Conservation (phyloP, 1,284 basidiomycete genomes). For the Testicularia cyperi region DNA sequence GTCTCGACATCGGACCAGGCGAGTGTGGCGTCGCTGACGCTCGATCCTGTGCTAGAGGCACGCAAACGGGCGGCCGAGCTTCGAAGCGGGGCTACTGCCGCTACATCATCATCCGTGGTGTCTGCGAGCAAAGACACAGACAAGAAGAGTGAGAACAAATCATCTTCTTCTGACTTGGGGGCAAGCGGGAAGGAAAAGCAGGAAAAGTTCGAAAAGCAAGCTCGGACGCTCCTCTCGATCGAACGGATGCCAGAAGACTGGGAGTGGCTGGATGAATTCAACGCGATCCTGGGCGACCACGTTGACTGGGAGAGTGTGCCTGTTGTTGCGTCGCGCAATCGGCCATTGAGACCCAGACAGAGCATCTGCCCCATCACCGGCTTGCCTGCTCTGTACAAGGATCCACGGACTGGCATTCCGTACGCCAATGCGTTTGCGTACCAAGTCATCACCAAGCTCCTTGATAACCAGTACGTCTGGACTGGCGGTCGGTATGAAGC, state of each 20-base stretch:
- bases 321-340: constrained; percentile 61
- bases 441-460: constrained; percentile 66
- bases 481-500: constrained; percentile 16
- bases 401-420: constrained; percentile 74
- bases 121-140: too few relatives aligned
- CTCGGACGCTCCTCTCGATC: constrained; percentile 46
- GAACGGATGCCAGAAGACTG: constrained; percentile 27
- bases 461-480: constrained; percentile 64
- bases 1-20: too few relatives aligned
- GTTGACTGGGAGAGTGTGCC: constrained; percentile 61
- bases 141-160: too few relatives aligned
- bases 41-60: constrained; percentile 37
- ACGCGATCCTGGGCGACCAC: constrained; percentile 72
- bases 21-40: too few relatives aligned
- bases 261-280: constrained; percentile 71
- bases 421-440: constrained; percentile 74
- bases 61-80: constrained; percentile 8
- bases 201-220: constrained; percentile 10
- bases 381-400: constrained; percentile 67
- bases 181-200: background rate
- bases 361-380: constrained; percentile 63
- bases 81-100: background rate
- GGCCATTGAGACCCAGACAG: constrained; percentile 60
- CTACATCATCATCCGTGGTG: too few relatives aligned
- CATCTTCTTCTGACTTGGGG: too few relatives aligned